Conservation (phyloP, 805 yeast genomes). For the Schwanniomyces vanrijiae region DNA sequence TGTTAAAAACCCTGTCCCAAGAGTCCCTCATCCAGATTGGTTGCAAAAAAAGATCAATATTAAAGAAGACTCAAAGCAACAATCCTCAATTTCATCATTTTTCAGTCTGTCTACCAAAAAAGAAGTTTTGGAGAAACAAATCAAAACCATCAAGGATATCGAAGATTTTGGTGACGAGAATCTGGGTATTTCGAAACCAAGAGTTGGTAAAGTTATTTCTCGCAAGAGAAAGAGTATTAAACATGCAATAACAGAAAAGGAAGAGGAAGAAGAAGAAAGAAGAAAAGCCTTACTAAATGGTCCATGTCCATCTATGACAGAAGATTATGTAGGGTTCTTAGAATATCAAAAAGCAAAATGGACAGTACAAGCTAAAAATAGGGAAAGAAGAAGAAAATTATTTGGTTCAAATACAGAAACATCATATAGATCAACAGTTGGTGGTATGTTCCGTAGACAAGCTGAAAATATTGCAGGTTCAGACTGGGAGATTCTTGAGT, state of each 20-base stretch:
- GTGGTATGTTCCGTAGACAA: slow-evolving; percentile 68
- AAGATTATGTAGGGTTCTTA: slow-evolving; percentile 68
- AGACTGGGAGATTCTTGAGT: slow-evolving; percentile 84
- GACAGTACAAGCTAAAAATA: slow-evolving; percentile 71
- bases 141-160: slow-evolving; percentile 58
- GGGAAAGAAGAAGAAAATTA: slow-evolving; percentile 68
- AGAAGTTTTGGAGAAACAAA: slow-evolving; percentile 35
- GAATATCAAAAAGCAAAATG: slow-evolving; percentile 84
- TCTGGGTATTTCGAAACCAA: slow-evolving; percentile 26
- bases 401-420: slow-evolving; percentile 68
- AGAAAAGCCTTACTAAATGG: slow-evolving; percentile 49
- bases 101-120: slow-evolving; percentile 47
- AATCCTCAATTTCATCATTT: slow-evolving; percentile 60
- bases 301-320: slow-evolving; percentile 63
- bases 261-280: slow-evolving; percentile 47
- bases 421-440: slow-evolving; percentile 59
- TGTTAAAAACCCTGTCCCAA: slow-evolving; percentile 87
- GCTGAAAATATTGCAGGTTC: slow-evolving; percentile 77
- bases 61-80: slow-evolving; percentile 69
- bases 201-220: slow-evolving; percentile 47
- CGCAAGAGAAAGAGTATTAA: slow-evolving; percentile 42
- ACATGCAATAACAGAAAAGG: slow-evolving; percentile 16
- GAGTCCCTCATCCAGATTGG: slow-evolving; percentile 96
- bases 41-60: slow-evolving; percentile 60
- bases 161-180: slow-evolving; percentile 63